A percentile compares a stretch with the other conserved stretches of the same genome.
Evolutionary conservation across 1,284 basidiomycete species (phyloP).

Genomic region (Naganishia liquefaciens): DNA sequence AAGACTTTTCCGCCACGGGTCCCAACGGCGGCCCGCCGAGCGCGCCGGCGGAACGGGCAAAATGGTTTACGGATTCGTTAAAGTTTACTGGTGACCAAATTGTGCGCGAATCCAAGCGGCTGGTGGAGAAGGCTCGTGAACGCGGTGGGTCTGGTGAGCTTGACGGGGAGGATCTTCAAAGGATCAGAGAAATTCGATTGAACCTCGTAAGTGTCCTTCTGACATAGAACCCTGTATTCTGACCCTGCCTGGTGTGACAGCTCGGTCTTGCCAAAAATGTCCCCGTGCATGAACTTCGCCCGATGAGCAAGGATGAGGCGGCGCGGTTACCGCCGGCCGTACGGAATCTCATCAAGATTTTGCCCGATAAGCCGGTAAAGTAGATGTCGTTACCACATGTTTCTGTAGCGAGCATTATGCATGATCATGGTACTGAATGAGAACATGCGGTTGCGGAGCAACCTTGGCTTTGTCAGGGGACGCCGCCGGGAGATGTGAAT

Average conservation of each 20-base stretch:
- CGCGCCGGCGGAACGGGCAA: slow-evolving; percentile 18
- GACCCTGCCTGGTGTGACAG: slow-evolving; percentile 7
- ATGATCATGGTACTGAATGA: too few species aligned
- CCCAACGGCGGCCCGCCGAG: slow-evolving; percentile 27
- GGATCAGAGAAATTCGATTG: slow-evolving; percentile 25
- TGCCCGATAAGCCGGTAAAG: slow-evolving; percentile 1
- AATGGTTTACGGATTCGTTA: slow-evolving; percentile 30
- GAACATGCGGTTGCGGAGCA: too few species aligned
- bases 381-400: not conserved
- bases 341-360: slow-evolving; percentile 32
- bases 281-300: slow-evolving; percentile 33
- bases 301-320: slow-evolving; percentile 31
- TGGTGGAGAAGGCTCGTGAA: slow-evolving; percentile 12
- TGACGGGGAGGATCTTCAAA: slow-evolving; percentile 19
- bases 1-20: slow-evolving; percentile 28
- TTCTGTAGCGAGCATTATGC: too few species aligned
- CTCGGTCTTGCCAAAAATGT: slow-evolving; percentile 34
- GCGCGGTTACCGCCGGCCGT: slow-evolving; percentile 28
- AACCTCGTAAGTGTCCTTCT: slow-evolving; percentile 23
- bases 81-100: slow-evolving; percentile 26
- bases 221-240: not conserved
- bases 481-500: too few species aligned
- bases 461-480: too few species aligned
- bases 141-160: not conserved
- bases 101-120: slow-evolving; percentile 23